Conservation (phyloP, 1,139 yeast genomes). For the Saccharomycopsis hybrid region DNA sequence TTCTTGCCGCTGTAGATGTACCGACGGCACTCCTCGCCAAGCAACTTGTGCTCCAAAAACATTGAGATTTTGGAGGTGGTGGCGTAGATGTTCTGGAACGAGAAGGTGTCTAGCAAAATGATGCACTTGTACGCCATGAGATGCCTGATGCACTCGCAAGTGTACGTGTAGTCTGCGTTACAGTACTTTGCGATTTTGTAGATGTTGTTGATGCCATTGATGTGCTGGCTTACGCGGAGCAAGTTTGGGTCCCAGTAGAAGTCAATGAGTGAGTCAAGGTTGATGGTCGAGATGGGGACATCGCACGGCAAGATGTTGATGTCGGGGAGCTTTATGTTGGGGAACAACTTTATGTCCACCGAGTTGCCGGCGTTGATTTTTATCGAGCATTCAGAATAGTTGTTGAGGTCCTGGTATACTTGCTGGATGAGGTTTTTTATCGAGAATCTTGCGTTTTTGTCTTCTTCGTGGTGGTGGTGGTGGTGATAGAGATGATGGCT, state of each 20-base stretch:
- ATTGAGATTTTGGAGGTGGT: constrained; percentile 72
- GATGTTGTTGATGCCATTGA: constrained; percentile 83
- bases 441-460: constrained; percentile 45
- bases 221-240: constrained; percentile 77
- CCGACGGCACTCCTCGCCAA: constrained; percentile 17
- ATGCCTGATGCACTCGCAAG: constrained; percentile 86
- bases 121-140: constrained; percentile 85
- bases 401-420: constrained; percentile 85
- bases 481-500: background rate
- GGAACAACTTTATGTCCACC: constrained; percentile 87
- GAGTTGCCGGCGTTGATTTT: constrained; percentile 88
- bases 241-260: constrained; percentile 97
- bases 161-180: constrained; percentile 70
- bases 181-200: constrained; percentile 72
- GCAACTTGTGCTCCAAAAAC: constrained; percentile 45
- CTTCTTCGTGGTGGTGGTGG: constrained; percentile 16
- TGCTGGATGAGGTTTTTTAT: constrained; percentile 82
- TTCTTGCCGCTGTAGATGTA: constrained; percentile 13
- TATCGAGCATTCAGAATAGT: constrained; percentile 91
- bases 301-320: constrained; percentile 54
- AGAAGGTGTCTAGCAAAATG: constrained; percentile 78
- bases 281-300: constrained; percentile 84
- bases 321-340: constrained; percentile 53
- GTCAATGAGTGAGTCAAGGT: constrained; percentile 64
- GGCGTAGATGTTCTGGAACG: constrained; percentile 82